Conservation (phyloP, 2,329 filamentous ascomycete genomes). For the Neofusicoccum cordaticola region DNA sequence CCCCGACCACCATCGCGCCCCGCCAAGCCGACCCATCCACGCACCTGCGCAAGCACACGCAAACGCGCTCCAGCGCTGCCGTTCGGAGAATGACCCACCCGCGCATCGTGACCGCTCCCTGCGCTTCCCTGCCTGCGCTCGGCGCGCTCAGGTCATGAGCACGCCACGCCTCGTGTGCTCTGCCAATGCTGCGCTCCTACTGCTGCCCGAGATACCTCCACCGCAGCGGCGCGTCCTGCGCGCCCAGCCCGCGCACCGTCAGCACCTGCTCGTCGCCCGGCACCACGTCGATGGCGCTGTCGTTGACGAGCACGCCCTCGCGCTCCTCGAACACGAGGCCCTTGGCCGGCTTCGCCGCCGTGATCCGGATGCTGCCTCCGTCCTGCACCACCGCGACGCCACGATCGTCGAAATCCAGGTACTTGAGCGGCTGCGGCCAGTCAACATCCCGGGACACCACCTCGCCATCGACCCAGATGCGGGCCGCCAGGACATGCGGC, state of each 20-base stretch:
- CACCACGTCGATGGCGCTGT: slow-evolving; percentile 58
- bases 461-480: slow-evolving; percentile 52
- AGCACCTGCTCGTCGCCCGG: slow-evolving; percentile 57
- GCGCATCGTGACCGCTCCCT: slow-evolving; percentile 1
- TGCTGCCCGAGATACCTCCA: slow-evolving; percentile 46
- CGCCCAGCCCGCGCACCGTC: slow-evolving; percentile 41
- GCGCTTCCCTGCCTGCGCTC: neutral
- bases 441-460: slow-evolving; percentile 56
- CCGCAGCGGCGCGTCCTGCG: slow-evolving; percentile 38
- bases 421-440: slow-evolving; percentile 62
- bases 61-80: neutral
- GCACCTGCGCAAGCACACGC: neutral
- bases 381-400: slow-evolving; percentile 42
- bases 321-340: slow-evolving; percentile 60
- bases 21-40: slow-evolving; percentile 4
- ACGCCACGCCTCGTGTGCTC: neutral
- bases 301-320: slow-evolving; percentile 52
- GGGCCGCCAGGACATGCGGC: slow-evolving; percentile 55
- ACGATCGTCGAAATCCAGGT: slow-evolving; percentile 53
- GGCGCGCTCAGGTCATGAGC: slow-evolving; percentile 10
- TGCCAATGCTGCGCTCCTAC: slow-evolving; percentile 3
- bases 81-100: neutral
- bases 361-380: slow-evolving; percentile 39
- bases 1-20: neutral
- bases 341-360: slow-evolving; percentile 53